phyloP scores from a whole-genome alignment of 108 stramenopile genomes.

The Skeletonema costatum region DNA sequence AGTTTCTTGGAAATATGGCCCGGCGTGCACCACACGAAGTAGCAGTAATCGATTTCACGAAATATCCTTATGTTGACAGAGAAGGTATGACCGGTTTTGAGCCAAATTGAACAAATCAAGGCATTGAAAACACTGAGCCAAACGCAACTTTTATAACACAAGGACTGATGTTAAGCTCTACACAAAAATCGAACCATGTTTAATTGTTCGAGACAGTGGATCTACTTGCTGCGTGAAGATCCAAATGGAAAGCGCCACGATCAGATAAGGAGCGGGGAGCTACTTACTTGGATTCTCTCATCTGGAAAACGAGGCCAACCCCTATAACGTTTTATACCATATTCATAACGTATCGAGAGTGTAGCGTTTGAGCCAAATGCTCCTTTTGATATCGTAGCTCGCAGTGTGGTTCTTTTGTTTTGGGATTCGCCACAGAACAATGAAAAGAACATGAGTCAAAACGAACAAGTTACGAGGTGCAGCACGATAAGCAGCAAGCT shows the following conservation, averaged over 20 bases:
- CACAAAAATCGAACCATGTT: background rate
- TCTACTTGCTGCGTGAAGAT: conserved; percentile 51
- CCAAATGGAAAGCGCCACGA: conserved; percentile 18
- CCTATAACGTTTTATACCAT: conserved; percentile 1
- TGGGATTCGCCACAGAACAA: conserved; percentile 38
- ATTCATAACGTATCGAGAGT: conserved; percentile 44
- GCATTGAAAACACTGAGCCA: conserved; percentile 24
- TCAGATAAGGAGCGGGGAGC: background rate
- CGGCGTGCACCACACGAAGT: conserved; percentile 35
- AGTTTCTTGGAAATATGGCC: conserved; percentile 42
- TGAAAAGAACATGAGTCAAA: conserved; percentile 18
- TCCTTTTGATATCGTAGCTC: conserved; percentile 45
- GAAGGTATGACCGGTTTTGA: background rate
- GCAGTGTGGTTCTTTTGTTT: conserved; percentile 44
- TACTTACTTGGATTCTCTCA: conserved; percentile 47
- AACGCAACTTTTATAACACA: conserved; percentile 26
- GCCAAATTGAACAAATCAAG: background rate
- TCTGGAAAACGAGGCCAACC: conserved; percentile 19
- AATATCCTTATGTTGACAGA: conserved; percentile 7
- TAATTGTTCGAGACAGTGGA: conserved; percentile 43
- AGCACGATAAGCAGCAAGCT: conserved; percentile 32
- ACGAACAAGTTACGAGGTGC: conserved; percentile 40
- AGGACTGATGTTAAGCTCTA: background rate
- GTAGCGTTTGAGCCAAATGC: conserved; percentile 40
- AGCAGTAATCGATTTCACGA: conserved; percentile 3